Evolutionary conservation across 495 filamentous ascomycete genomes (phyloP), one percentile per base, ranked within the genome.

Genomic region (Saxophila tyrrhenica): DNA sequence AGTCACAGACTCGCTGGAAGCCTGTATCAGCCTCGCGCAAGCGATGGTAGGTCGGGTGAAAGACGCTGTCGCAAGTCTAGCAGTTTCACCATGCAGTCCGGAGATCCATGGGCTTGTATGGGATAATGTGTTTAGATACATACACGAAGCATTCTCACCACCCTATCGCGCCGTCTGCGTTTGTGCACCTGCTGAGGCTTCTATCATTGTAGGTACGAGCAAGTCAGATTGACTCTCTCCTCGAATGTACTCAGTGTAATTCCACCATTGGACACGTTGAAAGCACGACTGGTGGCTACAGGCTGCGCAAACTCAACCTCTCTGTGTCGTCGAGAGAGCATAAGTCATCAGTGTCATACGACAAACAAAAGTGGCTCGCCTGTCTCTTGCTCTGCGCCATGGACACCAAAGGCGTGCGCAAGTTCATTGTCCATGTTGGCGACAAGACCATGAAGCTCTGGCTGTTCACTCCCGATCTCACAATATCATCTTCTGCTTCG

Each of bases 291-390:
- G 46, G 52, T 19, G 62, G 57, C 44, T 63, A 52, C 48, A 51
- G 48, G 19, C 51, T 67, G 2, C 62, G 52, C 50, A 67, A 67
- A 56, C 42, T 48, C 57, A 24, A 44, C 24, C 54, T 63, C 1
- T 57, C 43, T 17, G 42, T 57, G 19, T 57, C 42, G n/a, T 32
- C 16, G 16, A 10, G 50, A 38, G 9, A 22, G 39, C 25, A 51
- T 17, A 15, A 19, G 9, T 3, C 15, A 11, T 22, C 44, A 2
- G 51, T 42, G 15, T 51, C 43, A 0, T 64, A 61, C 48, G 49
- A 48, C 39, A 50, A 39, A n/a, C 57, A 69, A 50, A 65, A 69
- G 50, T 70, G 68, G 68, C 56, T 70, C 13, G 61, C 67, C 7
- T 57, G 63, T n/a, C 57, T 56, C 9, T 47, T 70, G 15, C 53